phyloP scores from a whole-genome alignment of 108 stramenopile genomes.

The Cylindrotheca fusiformis region DNA sequence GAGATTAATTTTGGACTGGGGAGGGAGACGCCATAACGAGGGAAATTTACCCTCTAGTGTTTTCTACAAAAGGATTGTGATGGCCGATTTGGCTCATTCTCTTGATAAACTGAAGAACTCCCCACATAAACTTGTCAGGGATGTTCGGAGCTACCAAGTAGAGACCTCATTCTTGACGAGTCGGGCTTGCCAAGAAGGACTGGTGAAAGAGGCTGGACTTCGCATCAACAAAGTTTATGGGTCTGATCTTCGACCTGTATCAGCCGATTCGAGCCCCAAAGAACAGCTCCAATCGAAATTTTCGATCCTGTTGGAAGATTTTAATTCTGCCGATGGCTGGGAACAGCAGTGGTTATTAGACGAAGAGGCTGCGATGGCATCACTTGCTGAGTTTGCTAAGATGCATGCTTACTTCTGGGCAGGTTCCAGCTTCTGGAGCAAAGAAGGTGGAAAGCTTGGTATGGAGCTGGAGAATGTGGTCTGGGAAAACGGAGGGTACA shows the following conservation, averaged over 20 bases:
- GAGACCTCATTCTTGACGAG: conserved; percentile 54
- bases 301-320: conserved; percentile 54
- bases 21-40: conserved; percentile 3
- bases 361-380: conserved; percentile 33
- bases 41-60: conserved; percentile 25
- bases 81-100: conserved; percentile 55
- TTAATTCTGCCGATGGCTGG: conserved; percentile 52
- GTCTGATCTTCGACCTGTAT: conserved; percentile 37
- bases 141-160: conserved; percentile 55
- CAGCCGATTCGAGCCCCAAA: conserved; percentile 26
- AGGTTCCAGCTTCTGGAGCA: conserved; percentile 57
- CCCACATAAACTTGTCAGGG: conserved; percentile 57
- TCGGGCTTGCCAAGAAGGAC: conserved; percentile 29
- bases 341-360: conserved; percentile 51
- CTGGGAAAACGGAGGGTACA: conserved; percentile 63
- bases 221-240: conserved; percentile 41
- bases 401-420: conserved; percentile 74
- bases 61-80: conserved; percentile 69
- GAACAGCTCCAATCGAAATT: conserved; percentile 49
- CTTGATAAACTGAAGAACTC: conserved; percentile 43
- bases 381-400: conserved; percentile 48
- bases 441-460: conserved; percentile 34
- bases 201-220: conserved; percentile 41
- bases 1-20: conserved; percentile 41
- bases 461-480: conserved; percentile 43